Conservation (phyloP, 495 filamentous ascomycete genomes). For the Penicillium cosmopolitanum region DNA sequence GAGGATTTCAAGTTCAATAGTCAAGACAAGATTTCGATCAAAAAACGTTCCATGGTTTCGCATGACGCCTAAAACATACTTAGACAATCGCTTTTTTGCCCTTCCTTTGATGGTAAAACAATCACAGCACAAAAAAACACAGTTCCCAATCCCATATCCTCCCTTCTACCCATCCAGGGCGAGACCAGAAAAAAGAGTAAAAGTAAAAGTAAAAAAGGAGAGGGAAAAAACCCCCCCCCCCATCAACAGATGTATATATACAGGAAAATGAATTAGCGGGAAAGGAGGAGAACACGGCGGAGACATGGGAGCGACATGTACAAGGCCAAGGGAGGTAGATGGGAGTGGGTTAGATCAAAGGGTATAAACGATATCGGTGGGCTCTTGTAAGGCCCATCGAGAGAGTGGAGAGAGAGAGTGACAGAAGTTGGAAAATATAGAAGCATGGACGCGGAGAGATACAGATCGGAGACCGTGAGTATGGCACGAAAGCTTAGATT, state of each 20-base stretch:
- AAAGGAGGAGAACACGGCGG: slow-evolving; percentile 21
- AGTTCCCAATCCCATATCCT: slow-evolving; percentile 14
- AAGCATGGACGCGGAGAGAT: slow-evolving; percentile 8
- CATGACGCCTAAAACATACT: slow-evolving; percentile 18
- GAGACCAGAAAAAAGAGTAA: slow-evolving; percentile 17
- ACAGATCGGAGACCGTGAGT: slow-evolving; percentile 5
- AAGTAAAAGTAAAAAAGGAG: slow-evolving; percentile 8
- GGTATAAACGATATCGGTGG: slow-evolving; percentile 2
- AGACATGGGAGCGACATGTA: slow-evolving; percentile 37
- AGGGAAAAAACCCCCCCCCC: neutral
- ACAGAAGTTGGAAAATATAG: slow-evolving; percentile 18
- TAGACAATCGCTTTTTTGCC: slow-evolving; percentile 23
- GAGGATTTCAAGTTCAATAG: neutral
- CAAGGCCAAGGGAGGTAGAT: slow-evolving; percentile 21
- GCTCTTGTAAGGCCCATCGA: slow-evolving; percentile 4
- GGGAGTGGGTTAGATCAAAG: slow-evolving; percentile 1
- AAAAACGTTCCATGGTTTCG: slow-evolving; percentile 17
- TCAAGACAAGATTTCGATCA: slow-evolving; percentile 1
- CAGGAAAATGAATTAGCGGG: slow-evolving; percentile 33
- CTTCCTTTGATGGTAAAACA: slow-evolving; percentile 10
- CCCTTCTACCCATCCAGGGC: slow-evolving; percentile 34
- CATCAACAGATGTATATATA: slow-evolving; percentile 39
- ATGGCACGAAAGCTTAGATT: slow-evolving; percentile 34
- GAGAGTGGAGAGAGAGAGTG: slow-evolving; percentile 8
- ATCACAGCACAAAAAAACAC: slow-evolving; percentile 11